These are phyloP conservation scores for Tylopilus sp. DNA, from an alignment of 768 basidiomycete species.

Conservation along the genomic window DNA sequence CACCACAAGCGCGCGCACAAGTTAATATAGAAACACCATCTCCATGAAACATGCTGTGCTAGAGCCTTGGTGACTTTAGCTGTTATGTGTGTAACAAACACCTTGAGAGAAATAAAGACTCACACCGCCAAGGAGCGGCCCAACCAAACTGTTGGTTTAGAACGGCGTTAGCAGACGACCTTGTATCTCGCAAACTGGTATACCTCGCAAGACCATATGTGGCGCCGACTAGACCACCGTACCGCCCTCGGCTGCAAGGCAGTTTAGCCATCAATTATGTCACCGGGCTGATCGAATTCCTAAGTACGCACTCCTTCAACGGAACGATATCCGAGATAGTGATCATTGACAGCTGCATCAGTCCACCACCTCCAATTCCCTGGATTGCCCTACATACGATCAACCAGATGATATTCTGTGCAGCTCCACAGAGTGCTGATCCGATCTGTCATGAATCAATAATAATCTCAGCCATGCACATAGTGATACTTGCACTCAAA, in stretches of 20 bases:
- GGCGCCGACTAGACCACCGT: conserved; percentile 66
- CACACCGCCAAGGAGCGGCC: conserved; percentile 79
- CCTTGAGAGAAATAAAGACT: conserved; percentile 25
- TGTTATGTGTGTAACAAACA: too few relatives aligned
- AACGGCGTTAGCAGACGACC: not conserved
- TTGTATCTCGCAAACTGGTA: not conserved
- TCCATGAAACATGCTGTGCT: conserved; percentile 68
- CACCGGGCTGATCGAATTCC: not conserved
- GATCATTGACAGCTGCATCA: conserved; percentile 71
- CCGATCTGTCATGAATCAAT: conserved; percentile 46
- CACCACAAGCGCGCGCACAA: conserved; percentile 35
- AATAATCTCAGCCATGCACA: not conserved
- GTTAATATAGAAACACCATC: conserved; percentile 81
- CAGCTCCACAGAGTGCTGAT: conserved; percentile 77
- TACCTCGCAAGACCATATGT: conserved; percentile 70
- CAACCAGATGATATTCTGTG: conserved; percentile 74
- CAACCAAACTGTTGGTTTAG: conserved; percentile 52
- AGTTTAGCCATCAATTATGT: conserved; percentile 13
- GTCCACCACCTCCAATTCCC: conserved; percentile 79
- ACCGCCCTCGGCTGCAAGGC: conserved; percentile 63
- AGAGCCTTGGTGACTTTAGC: not conserved
- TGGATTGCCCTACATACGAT: conserved; percentile 74
- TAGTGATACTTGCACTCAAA: not conserved
- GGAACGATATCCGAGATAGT: conserved; percentile 82
- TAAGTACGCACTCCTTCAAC: conserved; percentile 56